These are phyloP conservation scores for Tulasnella sp. DNA, from an alignment of 768 basidiomycete genomes.

Conservation along the genomic window DNA sequence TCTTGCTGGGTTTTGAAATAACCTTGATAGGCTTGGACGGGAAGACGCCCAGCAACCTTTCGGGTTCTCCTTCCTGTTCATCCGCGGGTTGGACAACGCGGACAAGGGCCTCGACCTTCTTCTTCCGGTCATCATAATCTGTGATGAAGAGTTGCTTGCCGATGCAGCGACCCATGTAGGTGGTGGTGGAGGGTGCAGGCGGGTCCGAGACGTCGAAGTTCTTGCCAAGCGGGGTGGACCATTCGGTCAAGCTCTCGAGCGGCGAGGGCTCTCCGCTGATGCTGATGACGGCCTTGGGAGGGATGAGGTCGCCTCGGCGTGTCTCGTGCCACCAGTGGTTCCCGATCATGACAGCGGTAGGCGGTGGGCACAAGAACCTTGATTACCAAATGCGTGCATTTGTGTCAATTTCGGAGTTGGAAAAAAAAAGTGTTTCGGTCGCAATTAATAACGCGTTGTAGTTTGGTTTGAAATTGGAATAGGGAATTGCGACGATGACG, in stretches of 20 bases:
- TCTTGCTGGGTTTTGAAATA: conserved; percentile 97
- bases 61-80: conserved; percentile 77
- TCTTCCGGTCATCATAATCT: conserved; percentile 91
- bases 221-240: conserved; percentile 82
- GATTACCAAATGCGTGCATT: neutral
- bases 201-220: conserved; percentile 56
- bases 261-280: conserved; percentile 88
- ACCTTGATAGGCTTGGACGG: conserved; percentile 95
- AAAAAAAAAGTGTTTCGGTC: neutral
- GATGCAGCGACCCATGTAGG: conserved; percentile 88
- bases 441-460: neutral
- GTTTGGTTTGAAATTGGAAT: neutral
- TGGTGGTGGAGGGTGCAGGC: conserved; percentile 51
- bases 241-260: conserved; percentile 80
- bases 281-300: conserved; percentile 80
- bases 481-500: neutral
- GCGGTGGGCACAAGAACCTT: conserved; percentile 89
- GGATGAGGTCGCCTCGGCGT: conserved; percentile 57
- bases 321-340: conserved; percentile 92
- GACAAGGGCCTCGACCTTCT: conserved; percentile 90
- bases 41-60: conserved; percentile 82
- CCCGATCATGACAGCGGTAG: conserved; percentile 90
- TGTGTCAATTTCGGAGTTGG: neutral
- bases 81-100: conserved; percentile 77
- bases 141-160: conserved; percentile 95